Evolutionary conservation across 2,329 filamentous ascomycete species (phyloP).

Genomic region (Paramyrothecium sp.): DNA sequence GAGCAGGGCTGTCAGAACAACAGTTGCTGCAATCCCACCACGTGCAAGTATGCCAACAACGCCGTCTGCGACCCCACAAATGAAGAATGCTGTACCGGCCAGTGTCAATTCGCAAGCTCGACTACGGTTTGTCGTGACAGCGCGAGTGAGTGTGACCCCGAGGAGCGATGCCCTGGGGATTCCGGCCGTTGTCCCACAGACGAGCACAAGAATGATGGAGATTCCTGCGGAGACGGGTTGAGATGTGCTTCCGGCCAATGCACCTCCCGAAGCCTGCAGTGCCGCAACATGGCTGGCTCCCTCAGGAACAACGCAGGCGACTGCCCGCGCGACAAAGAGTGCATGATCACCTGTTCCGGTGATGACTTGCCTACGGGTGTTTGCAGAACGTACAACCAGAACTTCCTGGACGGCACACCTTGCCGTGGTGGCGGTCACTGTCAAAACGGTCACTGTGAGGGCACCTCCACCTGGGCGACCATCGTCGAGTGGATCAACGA

Average conservation of each 20-base stretch:
- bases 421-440: constrained; percentile 82
- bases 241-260: constrained; percentile 90
- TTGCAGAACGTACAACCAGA: constrained; percentile 79
- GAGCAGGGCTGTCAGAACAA: constrained; percentile 68
- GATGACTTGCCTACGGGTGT: constrained; percentile 63
- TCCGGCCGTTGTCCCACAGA: constrained; percentile 74
- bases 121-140: constrained; percentile 76
- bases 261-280: constrained; percentile 88
- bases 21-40: constrained; percentile 77
- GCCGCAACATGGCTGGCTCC: constrained; percentile 77
- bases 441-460: constrained; percentile 73
- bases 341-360: constrained; percentile 73
- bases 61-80: constrained; percentile 80
- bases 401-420: constrained; percentile 88
- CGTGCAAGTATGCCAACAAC: constrained; percentile 76
- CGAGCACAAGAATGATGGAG: constrained; percentile 65
- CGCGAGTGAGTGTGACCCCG: constrained; percentile 79
- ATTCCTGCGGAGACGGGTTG: constrained; percentile 68
- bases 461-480: constrained; percentile 66
- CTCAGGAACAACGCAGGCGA: constrained; percentile 72
- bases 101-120: constrained; percentile 66
- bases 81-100: constrained; percentile 73
- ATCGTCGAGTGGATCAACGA: constrained; percentile 73
- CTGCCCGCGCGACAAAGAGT: constrained; percentile 63
- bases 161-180: constrained; percentile 77